These are phyloP conservation scores for Lolium multiflorum DNA, from an alignment of 176 grass and related monocot species.

Conservation along the genomic window DNA sequence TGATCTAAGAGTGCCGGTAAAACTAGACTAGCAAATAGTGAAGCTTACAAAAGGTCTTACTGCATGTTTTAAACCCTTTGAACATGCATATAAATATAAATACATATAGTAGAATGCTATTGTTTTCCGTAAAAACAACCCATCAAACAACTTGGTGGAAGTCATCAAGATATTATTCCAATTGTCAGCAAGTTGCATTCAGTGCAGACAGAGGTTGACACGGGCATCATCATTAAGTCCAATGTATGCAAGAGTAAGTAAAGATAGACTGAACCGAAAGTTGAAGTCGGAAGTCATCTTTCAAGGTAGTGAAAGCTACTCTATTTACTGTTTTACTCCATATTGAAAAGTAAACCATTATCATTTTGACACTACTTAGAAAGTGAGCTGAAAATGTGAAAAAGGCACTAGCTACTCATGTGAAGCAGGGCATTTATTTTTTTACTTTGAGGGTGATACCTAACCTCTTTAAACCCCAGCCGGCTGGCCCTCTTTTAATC, in stretches of 20 bases:
- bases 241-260: background rate
- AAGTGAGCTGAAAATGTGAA: slow-evolving; percentile 4
- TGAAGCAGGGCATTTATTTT: slow-evolving; percentile 20
- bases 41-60: background rate
- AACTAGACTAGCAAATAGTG: no score
- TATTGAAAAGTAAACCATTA: slow-evolving; percentile 33
- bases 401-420: slow-evolving; percentile 1
- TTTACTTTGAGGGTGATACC: slow-evolving; percentile 32
- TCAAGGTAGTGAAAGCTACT: slow-evolving; percentile 30
- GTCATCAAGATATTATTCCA: background rate
- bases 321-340: slow-evolving; percentile 41
- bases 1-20: no score
- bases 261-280: slow-evolving; percentile 11
- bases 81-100: background rate
- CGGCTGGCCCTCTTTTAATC: slow-evolving; percentile 7
- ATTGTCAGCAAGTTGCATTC: background rate
- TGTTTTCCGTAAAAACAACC: background rate
- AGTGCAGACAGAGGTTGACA: background rate
- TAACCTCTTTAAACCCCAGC: slow-evolving; percentile 27
- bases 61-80: background rate
- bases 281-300: background rate
- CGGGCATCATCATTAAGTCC: background rate
- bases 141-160: background rate
- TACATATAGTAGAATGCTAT: background rate
- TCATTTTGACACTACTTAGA: background rate